Evolutionary conservation across 2,329 filamentous ascomycete species (phyloP).

Genomic region (Phialophora chinensis): DNA sequence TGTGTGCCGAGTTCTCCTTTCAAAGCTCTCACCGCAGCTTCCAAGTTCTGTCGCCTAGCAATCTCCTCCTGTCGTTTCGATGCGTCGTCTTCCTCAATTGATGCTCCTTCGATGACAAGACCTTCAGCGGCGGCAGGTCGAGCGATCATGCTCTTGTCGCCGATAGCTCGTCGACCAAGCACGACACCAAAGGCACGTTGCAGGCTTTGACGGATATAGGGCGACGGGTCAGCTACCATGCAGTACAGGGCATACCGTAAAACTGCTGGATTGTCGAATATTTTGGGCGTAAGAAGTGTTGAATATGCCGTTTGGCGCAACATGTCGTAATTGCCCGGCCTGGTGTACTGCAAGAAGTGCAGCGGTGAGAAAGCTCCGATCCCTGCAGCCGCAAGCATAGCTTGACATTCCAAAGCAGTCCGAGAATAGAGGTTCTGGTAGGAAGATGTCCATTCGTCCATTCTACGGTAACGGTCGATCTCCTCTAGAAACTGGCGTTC

Average conservation of each 20-base stretch:
- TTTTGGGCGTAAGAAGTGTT: slow-evolving; percentile 62
- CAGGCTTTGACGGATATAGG: slow-evolving; percentile 62
- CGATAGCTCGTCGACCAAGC: slow-evolving; percentile 65
- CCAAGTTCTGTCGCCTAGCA: slow-evolving; percentile 61
- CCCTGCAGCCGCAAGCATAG: slow-evolving; percentile 60
- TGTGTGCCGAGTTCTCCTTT: slow-evolving; percentile 60
- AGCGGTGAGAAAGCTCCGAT: slow-evolving; percentile 59
- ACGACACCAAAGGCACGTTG: slow-evolving; percentile 60
- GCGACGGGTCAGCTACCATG: slow-evolving; percentile 63
- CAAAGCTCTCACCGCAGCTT: slow-evolving; percentile 63
- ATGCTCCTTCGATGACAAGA: slow-evolving; percentile 65
- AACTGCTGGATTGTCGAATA: slow-evolving; percentile 58
- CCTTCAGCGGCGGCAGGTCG: slow-evolving; percentile 42
- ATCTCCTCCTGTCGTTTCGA: slow-evolving; percentile 57
- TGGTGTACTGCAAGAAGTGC: slow-evolving; percentile 67
- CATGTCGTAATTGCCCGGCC: slow-evolving; percentile 64
- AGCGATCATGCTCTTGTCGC: slow-evolving; percentile 62
- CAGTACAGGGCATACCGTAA: slow-evolving; percentile 63
- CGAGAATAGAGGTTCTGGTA: slow-evolving; percentile 69
- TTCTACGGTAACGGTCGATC: slow-evolving; percentile 66
- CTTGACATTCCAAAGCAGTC: slow-evolving; percentile 65
- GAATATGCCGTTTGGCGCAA: slow-evolving; percentile 66
- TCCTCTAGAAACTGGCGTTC: slow-evolving; percentile 64
- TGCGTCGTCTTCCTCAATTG: slow-evolving; percentile 48
- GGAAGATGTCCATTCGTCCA: slow-evolving; percentile 71